Percentiles rank a stretch among this genome's conserved stretches.
phyloP scores from a whole-genome alignment of 176 grass and related monocot species.

The Secale cereale region DNA sequence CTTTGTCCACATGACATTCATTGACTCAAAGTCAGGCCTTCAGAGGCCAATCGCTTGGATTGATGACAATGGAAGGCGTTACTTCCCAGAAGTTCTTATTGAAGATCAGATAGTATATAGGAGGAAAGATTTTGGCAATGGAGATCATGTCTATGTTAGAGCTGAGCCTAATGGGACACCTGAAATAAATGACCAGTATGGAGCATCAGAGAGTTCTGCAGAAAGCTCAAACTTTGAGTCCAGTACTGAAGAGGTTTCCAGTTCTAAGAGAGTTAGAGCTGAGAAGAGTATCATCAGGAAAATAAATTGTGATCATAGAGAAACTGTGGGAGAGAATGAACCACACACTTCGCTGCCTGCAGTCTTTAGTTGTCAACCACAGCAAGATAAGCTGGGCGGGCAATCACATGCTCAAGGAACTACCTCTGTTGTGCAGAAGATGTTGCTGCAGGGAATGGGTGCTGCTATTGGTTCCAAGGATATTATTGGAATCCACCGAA shows the following conservation, averaged over 20 bases:
- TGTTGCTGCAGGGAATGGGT: conserved; percentile 71
- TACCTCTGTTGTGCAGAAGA: conserved; percentile 56
- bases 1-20: conserved; percentile 76
- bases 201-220: conserved; percentile 56
- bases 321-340: conserved; percentile 72
- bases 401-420: conserved; percentile 35
- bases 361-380: conserved; percentile 9
- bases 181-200: conserved; percentile 29
- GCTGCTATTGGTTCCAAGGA: conserved; percentile 57
- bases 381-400: conserved; percentile 21
- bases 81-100: conserved; percentile 60
- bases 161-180: conserved; percentile 36
- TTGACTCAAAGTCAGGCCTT: conserved; percentile 51
- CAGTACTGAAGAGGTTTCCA: conserved; percentile 47
- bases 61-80: conserved; percentile 64
- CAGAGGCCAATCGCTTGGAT: conserved; percentile 86
- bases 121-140: conserved; percentile 33
- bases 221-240: conserved; percentile 84
- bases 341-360: conserved; percentile 38
- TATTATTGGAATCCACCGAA: conserved; percentile 63
- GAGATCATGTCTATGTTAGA: conserved; percentile 25
- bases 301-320: conserved; percentile 26
- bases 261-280: conserved; percentile 44
- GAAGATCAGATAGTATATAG: conserved; percentile 38
- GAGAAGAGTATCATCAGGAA: conserved; percentile 17